Base-by-base conservation (phyloP, 371 early-diverging fungal genomes). In the Mortierella sp. region DNA sequence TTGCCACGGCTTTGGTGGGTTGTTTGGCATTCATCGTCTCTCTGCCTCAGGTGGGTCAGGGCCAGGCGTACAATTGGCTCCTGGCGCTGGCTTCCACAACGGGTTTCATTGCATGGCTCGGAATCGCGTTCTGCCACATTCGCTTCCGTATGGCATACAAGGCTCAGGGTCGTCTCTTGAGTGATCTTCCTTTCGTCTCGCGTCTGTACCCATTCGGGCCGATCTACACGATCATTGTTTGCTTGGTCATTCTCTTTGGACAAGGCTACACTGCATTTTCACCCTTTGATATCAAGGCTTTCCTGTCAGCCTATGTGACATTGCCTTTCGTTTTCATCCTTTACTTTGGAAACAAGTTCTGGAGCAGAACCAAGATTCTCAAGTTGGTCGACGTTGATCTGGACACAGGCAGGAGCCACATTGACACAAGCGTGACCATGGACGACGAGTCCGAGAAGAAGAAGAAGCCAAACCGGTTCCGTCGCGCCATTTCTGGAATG, bases 111-210 rank as follows among this genome's bases (percentile, higher is more conserved):
- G 89, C 92, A 51, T 95, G 95, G 95, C 24, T 86, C 46, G 84
- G 91, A 61, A 95, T 95, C 69, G 84, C 87, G 7, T 77, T 89
- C 37, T 84, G 87, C 51, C 94, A 95, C 70, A 83, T 86, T 53
- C 90, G 94, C 16, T 95, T 95, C 88, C 91, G 95, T 43, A 83
- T 81, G 50, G 95, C 95, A 10, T 90, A 86, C 66, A 66, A 80
- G 27, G 84, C 84, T 17, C 95, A 95, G 78, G 91, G 91, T 7
- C 84, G 83, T 40, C 67, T 79, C 9, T 71, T 91, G 41, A 69
- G 76, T 3, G 91, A 90, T 29, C 80, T 95, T 25, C 92, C 94
- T 0, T 95, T 92, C 73, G 68, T 70, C 43, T 89, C 95, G 0
- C 83, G 86, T 9, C 67, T 87, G 9, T 92, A 86, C 73, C 95